Evolutionary conservation across 2,329 filamentous ascomycete species (phyloP).

Genomic region (Venturia carpophila): DNA sequence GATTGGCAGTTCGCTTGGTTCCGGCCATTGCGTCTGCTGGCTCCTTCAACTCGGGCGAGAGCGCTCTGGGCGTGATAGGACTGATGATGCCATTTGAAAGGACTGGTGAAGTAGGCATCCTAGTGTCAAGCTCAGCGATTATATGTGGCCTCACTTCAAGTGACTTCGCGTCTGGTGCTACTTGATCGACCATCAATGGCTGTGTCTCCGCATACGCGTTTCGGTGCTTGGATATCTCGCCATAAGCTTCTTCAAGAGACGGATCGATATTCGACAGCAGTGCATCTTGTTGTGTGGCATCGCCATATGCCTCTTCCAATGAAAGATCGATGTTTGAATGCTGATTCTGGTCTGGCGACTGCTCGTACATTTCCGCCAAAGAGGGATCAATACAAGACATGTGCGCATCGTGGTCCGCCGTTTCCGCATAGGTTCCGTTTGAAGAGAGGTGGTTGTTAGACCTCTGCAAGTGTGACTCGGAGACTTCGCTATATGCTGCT

Average conservation of each 20-base stretch:
- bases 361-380: background rate
- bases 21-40: background rate
- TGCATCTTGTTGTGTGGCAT: constrained; percentile 2
- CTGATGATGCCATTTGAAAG: constrained; percentile 9
- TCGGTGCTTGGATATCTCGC: background rate
- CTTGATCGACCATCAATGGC: background rate
- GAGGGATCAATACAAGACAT: background rate
- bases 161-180: background rate
- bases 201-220: background rate
- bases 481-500: background rate
- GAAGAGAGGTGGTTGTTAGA: background rate
- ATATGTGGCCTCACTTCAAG: background rate
- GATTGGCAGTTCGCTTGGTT: background rate
- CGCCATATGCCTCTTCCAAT: background rate
- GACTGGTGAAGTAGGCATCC: background rate
- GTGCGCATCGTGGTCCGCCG: background rate
- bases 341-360: background rate
- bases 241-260: background rate
- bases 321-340: background rate
- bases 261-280: background rate
- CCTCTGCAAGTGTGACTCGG: background rate
- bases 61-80: constrained; percentile 9
- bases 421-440: background rate
- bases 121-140: background rate
- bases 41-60: background rate